Base-by-base conservation (phyloP, 495 filamentous ascomycete genomes). In the Beverwykella pulmonaria region DNA sequence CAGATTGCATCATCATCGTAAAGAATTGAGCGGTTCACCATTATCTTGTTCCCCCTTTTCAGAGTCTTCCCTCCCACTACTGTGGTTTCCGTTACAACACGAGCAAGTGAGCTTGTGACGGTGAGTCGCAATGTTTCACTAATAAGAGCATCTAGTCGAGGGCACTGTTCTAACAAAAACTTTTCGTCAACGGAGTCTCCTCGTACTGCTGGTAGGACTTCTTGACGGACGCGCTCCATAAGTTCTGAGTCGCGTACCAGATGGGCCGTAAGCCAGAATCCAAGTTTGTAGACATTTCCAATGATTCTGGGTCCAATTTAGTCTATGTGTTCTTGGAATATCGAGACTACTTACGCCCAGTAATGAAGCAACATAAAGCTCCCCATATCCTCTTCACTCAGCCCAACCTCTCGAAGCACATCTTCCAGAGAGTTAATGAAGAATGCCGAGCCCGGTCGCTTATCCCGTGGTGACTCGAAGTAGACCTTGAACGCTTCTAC, bases 321-420 rank as follows among this genome's bases (percentile, higher is more conserved):
- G 20, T 63, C 29, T 32, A 14, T 1, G 30, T 12, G 20, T 19
- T 23, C 44, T 48, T 23, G 5, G 20, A 48, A 48, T 6, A 23
- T 15, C 4, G 17, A n/a, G n/a, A n/a, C n/a, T 15, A 63, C 52
- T 47, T 48, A 63, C 61, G 62, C 62, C 62, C 62, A 65, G 26
- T 15, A 65, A n/a, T 65, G 62, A 1, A 65, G 32, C 26, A 65
- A 2, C 1, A 32, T 36, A 20, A 36, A 6, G 10, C 20, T 59
- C 4, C 23, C 62, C 53, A 65, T 65, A 4, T 58, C 53, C 2
- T 36, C 39, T 15, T 49, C 54, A 23, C 19, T 59, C 7, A 58
- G 30, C 5, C 54, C 53, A 1, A 30, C 15, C 1, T 58, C 53
- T 10, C 54, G 36, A 1, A 65, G 26, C 54, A 65, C 50, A 4